A percentile compares a stretch with the other conserved stretches of the same genome.
These are phyloP conservation scores for Elsinoe ampelina DNA, from an alignment of 2,329 filamentous ascomycete species.

Conservation along the genomic window DNA sequence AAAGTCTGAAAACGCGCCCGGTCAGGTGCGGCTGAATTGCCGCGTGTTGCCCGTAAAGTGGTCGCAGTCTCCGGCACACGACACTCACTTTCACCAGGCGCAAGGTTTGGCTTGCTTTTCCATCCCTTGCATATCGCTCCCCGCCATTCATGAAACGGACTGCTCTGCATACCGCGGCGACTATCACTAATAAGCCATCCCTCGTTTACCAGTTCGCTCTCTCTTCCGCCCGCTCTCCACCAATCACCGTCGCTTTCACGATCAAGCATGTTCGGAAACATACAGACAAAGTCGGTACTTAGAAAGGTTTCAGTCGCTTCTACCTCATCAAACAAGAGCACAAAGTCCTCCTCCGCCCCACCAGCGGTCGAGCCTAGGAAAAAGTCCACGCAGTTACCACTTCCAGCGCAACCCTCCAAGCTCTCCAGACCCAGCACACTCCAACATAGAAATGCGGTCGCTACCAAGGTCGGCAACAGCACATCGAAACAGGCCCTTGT, in stretches of 20 bases:
- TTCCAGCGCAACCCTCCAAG: not conserved
- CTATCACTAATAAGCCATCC: not conserved
- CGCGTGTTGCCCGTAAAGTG: not conserved
- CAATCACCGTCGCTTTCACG: not conserved
- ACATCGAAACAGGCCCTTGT: constrained; percentile 1
- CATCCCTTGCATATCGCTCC: not conserved
- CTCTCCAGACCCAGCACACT: not conserved
- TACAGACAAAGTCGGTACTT: constrained; percentile 10
- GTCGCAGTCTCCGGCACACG: not conserved
- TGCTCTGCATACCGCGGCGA: not conserved
- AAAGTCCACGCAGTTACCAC: not conserved
- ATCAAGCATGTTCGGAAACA: constrained; percentile 9
- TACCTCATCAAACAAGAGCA: not conserved
- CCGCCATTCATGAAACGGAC: not conserved
- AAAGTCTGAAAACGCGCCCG: not conserved
- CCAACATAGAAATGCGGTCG: not conserved
- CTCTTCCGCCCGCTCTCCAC: not conserved
- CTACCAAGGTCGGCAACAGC: not conserved
- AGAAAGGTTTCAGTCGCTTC: constrained; percentile 10
- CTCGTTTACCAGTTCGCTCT: not conserved
- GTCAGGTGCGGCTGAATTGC: not conserved
- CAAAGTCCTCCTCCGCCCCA: constrained; percentile 7
- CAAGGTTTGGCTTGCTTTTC: not conserved
- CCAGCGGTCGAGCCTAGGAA: not conserved
- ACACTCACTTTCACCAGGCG: not conserved